phyloP scores from a whole-genome alignment of 2,329 filamentous ascomycete genomes.

The Pezicula carpinea region DNA sequence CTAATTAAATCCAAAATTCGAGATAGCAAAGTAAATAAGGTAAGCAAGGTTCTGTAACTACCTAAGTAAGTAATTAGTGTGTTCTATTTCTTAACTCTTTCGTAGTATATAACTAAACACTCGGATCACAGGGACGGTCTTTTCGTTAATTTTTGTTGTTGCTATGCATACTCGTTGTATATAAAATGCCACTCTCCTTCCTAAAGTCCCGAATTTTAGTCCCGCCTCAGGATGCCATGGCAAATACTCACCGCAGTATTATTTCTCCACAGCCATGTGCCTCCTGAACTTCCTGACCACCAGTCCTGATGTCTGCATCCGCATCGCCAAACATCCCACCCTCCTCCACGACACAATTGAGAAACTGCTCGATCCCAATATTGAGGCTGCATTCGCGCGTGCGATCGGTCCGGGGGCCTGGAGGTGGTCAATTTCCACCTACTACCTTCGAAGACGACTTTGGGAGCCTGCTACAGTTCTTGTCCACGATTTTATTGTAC shows the following conservation, averaged over 20 bases:
- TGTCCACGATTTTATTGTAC: conserved; percentile 21
- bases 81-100: too few species aligned
- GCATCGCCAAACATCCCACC: conserved; percentile 12
- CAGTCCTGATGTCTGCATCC: conserved; percentile 18
- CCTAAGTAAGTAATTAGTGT: too few species aligned
- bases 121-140: too few species aligned
- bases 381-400: conserved; percentile 17
- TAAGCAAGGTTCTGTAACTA: too few species aligned
- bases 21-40: too few species aligned
- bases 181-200: too few species aligned
- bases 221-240: too few species aligned
- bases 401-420: conserved; percentile 8
- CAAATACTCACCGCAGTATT: conserved; percentile 15
- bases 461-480: conserved; percentile 20
- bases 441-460: conserved; percentile 20
- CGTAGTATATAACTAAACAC: too few species aligned
- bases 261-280: conserved; percentile 14
- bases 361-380: conserved; percentile 15
- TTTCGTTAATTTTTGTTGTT: too few species aligned
- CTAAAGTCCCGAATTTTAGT: too few species aligned
- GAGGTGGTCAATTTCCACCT: conserved; percentile 3
- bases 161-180: too few species aligned
- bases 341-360: conserved; percentile 17
- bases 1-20: too few species aligned
- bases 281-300: conserved; percentile 18